Conservation (phyloP, 495 filamentous ascomycete genomes). For the Aspergillus nidulans region DNA sequence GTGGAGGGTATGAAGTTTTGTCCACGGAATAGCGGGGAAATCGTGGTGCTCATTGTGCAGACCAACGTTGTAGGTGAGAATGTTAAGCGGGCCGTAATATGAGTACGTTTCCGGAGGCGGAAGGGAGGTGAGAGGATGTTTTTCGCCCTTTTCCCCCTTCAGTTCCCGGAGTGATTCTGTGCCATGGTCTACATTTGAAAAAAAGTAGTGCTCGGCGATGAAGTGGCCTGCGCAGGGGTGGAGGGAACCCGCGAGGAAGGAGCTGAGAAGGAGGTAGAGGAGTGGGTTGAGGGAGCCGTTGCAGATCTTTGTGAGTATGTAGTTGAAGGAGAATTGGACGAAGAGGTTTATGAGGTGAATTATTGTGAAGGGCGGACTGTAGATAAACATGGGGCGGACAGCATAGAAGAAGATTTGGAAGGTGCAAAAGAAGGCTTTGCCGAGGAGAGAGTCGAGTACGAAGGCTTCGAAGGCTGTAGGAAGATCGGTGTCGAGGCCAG, state of each 20-base stretch:
- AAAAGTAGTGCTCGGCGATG: slow-evolving; percentile 99
- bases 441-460: slow-evolving; percentile 91
- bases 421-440: slow-evolving; percentile 99
- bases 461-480: slow-evolving; percentile 89
- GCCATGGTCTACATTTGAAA: slow-evolving; percentile 61
- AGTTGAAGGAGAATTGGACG: slow-evolving; percentile 76
- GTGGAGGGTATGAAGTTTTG: slow-evolving; percentile 66
- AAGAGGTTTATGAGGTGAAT: slow-evolving; percentile 79
- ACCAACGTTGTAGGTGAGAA: slow-evolving; percentile 94
- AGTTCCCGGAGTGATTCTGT: slow-evolving; percentile 49
- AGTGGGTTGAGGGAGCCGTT: slow-evolving; percentile 55
- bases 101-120: slow-evolving; percentile 91
- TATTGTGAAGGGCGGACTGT: slow-evolving; percentile 79
- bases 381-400: slow-evolving; percentile 93
- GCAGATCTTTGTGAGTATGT: slow-evolving; percentile 52
- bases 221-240: slow-evolving; percentile 98
- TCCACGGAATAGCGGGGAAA: slow-evolving; percentile 97
- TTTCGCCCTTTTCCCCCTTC: slow-evolving; percentile 17
- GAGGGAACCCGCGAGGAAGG: slow-evolving; percentile 88
- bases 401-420: slow-evolving; percentile 99
- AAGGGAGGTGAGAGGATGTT: slow-evolving; percentile 41
- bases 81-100: slow-evolving; percentile 92
- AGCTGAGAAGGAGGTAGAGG: slow-evolving; percentile 76
- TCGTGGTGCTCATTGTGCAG: slow-evolving; percentile 99
- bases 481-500: slow-evolving; percentile 93